These are phyloP conservation scores for Penicillium brasilianum DNA, from an alignment of 2,329 filamentous ascomycete species.

Conservation along the genomic window DNA sequence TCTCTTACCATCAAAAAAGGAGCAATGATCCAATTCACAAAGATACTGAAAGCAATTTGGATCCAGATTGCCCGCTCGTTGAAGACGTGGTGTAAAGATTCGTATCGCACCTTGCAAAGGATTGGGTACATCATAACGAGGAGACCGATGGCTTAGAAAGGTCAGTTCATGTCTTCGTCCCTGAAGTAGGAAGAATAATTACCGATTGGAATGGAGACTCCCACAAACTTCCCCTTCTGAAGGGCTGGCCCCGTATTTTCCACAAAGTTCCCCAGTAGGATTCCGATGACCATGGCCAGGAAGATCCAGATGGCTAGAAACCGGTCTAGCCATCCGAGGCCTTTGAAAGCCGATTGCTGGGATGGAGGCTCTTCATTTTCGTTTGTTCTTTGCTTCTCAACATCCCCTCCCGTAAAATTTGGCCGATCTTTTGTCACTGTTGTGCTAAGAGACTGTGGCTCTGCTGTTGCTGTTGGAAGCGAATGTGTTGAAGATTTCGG, in stretches of 20 bases:
- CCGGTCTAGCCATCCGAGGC: conserved; percentile 7
- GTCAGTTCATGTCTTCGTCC: neutral
- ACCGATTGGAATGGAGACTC: conserved; percentile 71
- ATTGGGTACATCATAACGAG: conserved; percentile 97
- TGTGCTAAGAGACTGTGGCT: neutral
- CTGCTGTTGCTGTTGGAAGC: conserved; percentile 3
- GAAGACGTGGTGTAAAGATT: conserved; percentile 72
- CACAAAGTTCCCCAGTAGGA: conserved; percentile 77
- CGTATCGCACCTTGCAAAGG: conserved; percentile 82
- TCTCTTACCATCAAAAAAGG: conserved; percentile 75
- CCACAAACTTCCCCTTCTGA: conserved; percentile 73
- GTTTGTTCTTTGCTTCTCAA: conserved; percentile 17
- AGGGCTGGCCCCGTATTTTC: conserved; percentile 64
- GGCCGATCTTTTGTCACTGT: neutral
- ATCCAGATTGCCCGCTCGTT: conserved; percentile 69
- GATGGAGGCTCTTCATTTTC: neutral
- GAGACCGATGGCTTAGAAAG: conserved; percentile 69
- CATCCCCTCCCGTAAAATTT: conserved; percentile 4
- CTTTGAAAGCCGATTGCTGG: conserved; percentile 15
- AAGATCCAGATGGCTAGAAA: conserved; percentile 7
- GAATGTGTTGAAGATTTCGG: conserved; percentile 7
- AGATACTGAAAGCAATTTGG: conserved; percentile 74
- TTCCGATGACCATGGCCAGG: conserved; percentile 61
- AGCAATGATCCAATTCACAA: conserved; percentile 85
- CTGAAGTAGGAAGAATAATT: conserved; percentile 27